Evolutionary conservation across 2,329 filamentous ascomycete species (phyloP).

Genomic region (Fusarium pininemorale): DNA sequence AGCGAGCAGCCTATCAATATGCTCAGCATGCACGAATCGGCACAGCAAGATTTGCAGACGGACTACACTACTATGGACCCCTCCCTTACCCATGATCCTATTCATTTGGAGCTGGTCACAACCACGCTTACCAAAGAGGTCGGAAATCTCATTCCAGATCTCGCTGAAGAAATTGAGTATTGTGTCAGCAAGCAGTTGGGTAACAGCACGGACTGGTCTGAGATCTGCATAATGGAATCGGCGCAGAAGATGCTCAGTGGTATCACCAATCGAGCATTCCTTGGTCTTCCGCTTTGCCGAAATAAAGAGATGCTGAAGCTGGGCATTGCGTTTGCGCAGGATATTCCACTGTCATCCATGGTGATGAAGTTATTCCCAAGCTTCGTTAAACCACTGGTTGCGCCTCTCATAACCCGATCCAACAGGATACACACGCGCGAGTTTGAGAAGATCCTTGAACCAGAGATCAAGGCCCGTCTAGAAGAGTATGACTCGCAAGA

Average conservation of each 20-base stretch:
- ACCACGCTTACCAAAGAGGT: constrained; percentile 1
- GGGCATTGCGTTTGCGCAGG: constrained; percentile 1
- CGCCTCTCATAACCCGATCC: not conserved
- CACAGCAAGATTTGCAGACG: not conserved
- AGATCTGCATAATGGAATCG: not conserved
- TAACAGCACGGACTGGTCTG: not conserved
- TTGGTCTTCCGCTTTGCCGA: not conserved
- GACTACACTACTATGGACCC: constrained; percentile 10
- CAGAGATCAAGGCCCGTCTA: not conserved
- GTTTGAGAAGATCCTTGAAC: not conserved
- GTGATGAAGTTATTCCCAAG: not conserved
- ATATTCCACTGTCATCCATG: not conserved
- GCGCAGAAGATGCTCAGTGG: not conserved
- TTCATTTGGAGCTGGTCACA: not conserved
- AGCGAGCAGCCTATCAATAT: constrained; percentile 3
- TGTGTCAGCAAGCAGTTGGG: not conserved
- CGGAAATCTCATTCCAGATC: constrained; percentile 1
- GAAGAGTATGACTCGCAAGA: not conserved
- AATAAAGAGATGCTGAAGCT: not conserved
- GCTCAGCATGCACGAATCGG: constrained; percentile 7
- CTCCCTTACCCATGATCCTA: constrained; percentile 3
- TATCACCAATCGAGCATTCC: not conserved
- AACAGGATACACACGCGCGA: constrained; percentile 6
- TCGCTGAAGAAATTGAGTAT: not conserved
- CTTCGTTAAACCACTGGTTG: not conserved